These are phyloP conservation scores for Endocalyx cinctus DNA, from an alignment of 2,329 filamentous ascomycete genomes.

Conservation along the genomic window DNA sequence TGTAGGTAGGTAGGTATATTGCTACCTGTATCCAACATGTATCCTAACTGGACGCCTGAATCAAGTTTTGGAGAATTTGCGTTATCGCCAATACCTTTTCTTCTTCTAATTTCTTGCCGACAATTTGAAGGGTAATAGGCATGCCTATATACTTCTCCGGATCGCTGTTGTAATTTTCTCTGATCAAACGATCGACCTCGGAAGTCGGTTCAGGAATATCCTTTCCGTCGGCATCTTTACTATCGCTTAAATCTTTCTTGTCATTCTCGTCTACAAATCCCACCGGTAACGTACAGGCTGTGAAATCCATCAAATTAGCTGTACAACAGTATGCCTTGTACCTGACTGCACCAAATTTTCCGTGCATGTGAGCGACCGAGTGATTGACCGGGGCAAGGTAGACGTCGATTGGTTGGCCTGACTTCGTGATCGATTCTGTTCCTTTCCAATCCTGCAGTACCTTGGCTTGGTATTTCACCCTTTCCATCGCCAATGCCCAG, in stretches of 20 bases:
- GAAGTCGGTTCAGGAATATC: background rate
- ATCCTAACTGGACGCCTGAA: background rate
- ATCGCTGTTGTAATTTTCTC: background rate
- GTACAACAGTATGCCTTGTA: slow-evolving; percentile 2
- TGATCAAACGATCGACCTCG: background rate
- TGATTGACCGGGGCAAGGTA: slow-evolving; percentile 1
- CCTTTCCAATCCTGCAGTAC: background rate
- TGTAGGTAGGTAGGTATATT: no score
- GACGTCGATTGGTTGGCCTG: slow-evolving; percentile 1
- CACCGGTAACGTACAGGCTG: slow-evolving; percentile 1
- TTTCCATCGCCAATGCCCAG: slow-evolving; percentile 2
- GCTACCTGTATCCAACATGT: no score
- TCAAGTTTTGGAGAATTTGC: background rate
- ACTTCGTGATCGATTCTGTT: background rate
- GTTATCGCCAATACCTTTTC: slow-evolving; percentile 1
- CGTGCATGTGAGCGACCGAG: slow-evolving; percentile 2
- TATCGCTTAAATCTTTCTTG: background rate
- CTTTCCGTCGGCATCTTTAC: background rate
- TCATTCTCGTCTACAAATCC: slow-evolving; percentile 1
- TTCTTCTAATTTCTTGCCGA: background rate
- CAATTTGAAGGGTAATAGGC: background rate
- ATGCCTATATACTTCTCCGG: background rate
- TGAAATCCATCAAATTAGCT: background rate
- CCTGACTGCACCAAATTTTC: background rate
- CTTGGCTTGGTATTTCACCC: slow-evolving; percentile 1